These are phyloP conservation scores for Clonostachys rosea DNA, from an alignment of 2,329 filamentous ascomycete species.

Conservation along the genomic window DNA sequence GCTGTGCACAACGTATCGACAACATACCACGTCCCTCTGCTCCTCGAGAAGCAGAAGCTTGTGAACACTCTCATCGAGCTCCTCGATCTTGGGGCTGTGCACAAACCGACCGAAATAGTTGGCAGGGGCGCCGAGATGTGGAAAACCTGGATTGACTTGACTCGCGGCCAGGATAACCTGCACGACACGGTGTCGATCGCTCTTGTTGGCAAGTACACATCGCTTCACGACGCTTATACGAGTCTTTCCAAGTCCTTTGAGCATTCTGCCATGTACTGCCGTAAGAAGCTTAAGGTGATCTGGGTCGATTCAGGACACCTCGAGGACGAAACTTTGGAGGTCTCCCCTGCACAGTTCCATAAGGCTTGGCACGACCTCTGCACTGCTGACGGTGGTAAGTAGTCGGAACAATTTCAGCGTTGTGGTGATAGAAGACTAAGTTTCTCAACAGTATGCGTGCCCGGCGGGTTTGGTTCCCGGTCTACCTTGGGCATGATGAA, in stretches of 20 bases:
- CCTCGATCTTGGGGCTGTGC: constrained; percentile 58
- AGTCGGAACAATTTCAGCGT: not conserved
- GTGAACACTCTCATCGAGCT: constrained; percentile 60
- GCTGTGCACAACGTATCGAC: constrained; percentile 86
- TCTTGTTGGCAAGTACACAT: constrained; percentile 88
- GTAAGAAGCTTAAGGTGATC: constrained; percentile 71
- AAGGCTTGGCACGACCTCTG: constrained; percentile 80
- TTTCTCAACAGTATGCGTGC: constrained; percentile 38
- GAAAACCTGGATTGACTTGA: not conserved
- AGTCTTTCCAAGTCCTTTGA: constrained; percentile 67
- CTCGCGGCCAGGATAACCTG: constrained; percentile 26
- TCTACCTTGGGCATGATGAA: constrained; percentile 89
- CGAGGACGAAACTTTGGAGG: constrained; percentile 58
- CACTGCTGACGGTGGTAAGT: constrained; percentile 55
- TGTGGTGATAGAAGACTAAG: no score
- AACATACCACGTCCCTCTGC: constrained; percentile 92
- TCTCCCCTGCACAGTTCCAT: constrained; percentile 70
- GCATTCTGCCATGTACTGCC: constrained; percentile 84
- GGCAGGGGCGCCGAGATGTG: not conserved
- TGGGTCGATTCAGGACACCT: constrained; percentile 85
- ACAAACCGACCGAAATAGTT: constrained; percentile 19
- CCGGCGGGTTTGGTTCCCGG: constrained; percentile 75
- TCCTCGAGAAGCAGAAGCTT: constrained; percentile 78
- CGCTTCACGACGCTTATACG: constrained; percentile 64
- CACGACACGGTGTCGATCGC: constrained; percentile 64